phyloP scores from a whole-genome alignment of 2,329 filamentous ascomycete species.

The Alternaria sp. region DNA sequence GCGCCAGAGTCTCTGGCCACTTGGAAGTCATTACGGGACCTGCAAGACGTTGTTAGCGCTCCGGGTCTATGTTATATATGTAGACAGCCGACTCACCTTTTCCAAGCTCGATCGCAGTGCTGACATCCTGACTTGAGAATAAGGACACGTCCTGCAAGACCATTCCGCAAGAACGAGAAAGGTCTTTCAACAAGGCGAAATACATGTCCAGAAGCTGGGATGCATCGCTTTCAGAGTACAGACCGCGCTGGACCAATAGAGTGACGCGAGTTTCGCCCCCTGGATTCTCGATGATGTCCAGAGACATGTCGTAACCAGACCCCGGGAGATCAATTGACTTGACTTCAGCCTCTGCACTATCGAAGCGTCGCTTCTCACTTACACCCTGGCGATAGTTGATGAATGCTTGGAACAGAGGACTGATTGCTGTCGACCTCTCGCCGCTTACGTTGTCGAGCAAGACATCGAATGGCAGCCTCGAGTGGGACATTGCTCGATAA shows the following conservation, averaged over 20 bases:
- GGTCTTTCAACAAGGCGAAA: slow-evolving; percentile 21
- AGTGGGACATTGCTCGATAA: slow-evolving; percentile 52
- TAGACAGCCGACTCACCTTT: slow-evolving; percentile 9
- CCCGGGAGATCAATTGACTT: slow-evolving; percentile 14
- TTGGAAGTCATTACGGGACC: slow-evolving; percentile 33
- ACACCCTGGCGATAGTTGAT: slow-evolving; percentile 56
- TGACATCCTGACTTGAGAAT: slow-evolving; percentile 2
- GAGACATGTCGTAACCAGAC: slow-evolving; percentile 20
- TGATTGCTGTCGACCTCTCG: slow-evolving; percentile 47
- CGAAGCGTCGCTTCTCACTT: slow-evolving; percentile 44
- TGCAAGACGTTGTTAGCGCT: background rate
- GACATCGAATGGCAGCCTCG: slow-evolving; percentile 57
- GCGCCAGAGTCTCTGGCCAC: background rate
- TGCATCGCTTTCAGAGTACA: slow-evolving; percentile 35
- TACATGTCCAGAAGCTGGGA: slow-evolving; percentile 32
- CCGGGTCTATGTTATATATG: background rate
- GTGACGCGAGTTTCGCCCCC: slow-evolving; percentile 1
- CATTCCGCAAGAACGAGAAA: slow-evolving; percentile 4
- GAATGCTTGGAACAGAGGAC: slow-evolving; percentile 59
- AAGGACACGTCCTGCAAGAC: slow-evolving; percentile 16
- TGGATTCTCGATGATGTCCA: slow-evolving; percentile 17
- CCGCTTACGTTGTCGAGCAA: slow-evolving; percentile 55
- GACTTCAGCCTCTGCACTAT: slow-evolving; percentile 3
- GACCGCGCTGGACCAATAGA: slow-evolving; percentile 37
- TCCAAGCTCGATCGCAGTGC: slow-evolving; percentile 2